Conservation (phyloP, 306 rosid genomes). For the Cucumis melo region DNA sequence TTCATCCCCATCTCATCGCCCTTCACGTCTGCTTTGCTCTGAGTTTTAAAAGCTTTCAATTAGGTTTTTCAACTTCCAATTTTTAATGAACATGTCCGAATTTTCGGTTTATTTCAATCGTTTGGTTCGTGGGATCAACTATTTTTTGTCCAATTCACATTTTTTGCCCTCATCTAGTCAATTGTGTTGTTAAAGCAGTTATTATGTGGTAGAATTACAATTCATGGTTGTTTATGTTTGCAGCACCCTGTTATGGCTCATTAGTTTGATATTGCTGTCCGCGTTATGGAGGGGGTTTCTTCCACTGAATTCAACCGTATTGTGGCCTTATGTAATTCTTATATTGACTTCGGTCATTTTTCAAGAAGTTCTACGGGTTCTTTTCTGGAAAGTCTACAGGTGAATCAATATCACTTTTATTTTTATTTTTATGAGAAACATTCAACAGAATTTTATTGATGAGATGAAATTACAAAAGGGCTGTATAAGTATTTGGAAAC, state of each 20-base stretch:
- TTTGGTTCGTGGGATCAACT: not conserved
- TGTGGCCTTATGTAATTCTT: conserved; percentile 71
- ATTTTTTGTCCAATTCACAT: not conserved
- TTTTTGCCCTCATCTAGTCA: not conserved
- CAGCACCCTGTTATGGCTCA: conserved; percentile 81
- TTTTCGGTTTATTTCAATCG: not conserved
- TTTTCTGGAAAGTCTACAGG: conserved; percentile 71
- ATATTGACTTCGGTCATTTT: conserved; percentile 61
- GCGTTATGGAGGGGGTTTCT: conserved; percentile 81
- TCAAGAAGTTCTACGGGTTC: conserved; percentile 79
- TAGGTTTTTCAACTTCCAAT: not conserved
- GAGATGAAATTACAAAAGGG: too few species aligned
- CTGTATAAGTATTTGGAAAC: not conserved
- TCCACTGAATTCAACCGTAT: conserved; percentile 38
- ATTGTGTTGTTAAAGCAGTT: not conserved
- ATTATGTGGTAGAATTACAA: not conserved
- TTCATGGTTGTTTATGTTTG: conserved; percentile 3
- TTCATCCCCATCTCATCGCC: not conserved
- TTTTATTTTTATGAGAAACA: too few species aligned
- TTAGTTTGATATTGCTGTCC: conserved; percentile 69
- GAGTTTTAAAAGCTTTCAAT: not conserved
- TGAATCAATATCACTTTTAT: conserved; percentile 13
- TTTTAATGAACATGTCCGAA: too few species aligned
- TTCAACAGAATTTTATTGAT: too few species aligned
- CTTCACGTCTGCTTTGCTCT: not conserved